A percentile compares a stretch with the other conserved stretches of the same genome.
Conservation (phyloP, 345 rosid genomes). For the Eucalyptus shirleyi region DNA sequence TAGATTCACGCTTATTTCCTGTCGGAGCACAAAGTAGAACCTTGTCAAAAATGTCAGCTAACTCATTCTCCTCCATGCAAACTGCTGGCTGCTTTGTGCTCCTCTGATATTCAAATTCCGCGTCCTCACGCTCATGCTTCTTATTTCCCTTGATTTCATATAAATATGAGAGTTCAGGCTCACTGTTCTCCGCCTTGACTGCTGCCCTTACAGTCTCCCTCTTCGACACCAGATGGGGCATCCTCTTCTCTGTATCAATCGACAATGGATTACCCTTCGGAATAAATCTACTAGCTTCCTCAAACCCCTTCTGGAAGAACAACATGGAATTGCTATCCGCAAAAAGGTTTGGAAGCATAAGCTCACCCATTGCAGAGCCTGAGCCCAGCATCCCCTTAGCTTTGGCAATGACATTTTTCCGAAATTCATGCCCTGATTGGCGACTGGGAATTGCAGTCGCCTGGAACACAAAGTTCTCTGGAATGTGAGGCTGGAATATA, state of each 20-base stretch:
- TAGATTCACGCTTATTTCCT: neutral
- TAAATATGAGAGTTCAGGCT: neutral
- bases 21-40: conserved; percentile 10
- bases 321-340: conserved; percentile 10
- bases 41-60: conserved; percentile 26
- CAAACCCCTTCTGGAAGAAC: conserved; percentile 24
- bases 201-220: neutral
- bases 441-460: neutral
- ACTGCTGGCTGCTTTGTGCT: conserved; percentile 21
- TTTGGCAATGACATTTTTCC: neutral
- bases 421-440: neutral
- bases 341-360: conserved; percentile 16
- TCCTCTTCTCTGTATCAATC: conserved; percentile 6
- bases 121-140: conserved; percentile 18
- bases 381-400: neutral
- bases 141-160: conserved; percentile 7
- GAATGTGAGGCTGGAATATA: neutral
- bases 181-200: neutral
- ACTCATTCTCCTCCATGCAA: conserved; percentile 16
- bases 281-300: conserved; percentile 39
- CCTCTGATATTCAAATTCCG: conserved; percentile 14
- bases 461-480: neutral
- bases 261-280: conserved; percentile 8
- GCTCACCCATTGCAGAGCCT: neutral
- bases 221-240: neutral